Evolutionary conservation across 805 yeast species (phyloP), one percentile per base, ranked within the genome.

Genomic region (Hanseniaspora vineae): DNA sequence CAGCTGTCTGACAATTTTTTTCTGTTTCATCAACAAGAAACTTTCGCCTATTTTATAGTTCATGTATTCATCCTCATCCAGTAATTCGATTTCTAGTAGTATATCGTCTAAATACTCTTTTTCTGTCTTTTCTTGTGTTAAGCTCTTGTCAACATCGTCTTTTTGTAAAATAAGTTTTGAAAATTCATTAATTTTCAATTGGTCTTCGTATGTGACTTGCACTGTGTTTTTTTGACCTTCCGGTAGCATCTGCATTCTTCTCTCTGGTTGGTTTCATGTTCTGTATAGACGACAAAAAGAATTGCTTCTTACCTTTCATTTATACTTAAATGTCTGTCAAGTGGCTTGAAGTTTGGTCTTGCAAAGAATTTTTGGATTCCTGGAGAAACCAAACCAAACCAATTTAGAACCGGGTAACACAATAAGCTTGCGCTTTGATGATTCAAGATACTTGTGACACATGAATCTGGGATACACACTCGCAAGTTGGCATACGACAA

Each of bases 91-190:
- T 59, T 90, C 98, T 58, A 86, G 58, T 6, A 84, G 70, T 33
- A 87, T 80, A 59, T 90, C 97, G 55, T 87, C 96, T 31, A 90
- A 67, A 57, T 85, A 86, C 58, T 88, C 97, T 55, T 87, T 85
- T 56, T 87, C 95, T 51, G 77, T 75, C 54, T 72, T 69, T 51
- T 72, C 68, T 47, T 66, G 65, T 18, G 68, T 66, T 35, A 84
- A 67, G 45, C 72, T 72, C 17, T 65, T 72, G 32, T 72, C 68
- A 13, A 80, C 61, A 17, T 71, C 71, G 53, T 84, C 87, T 54
- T 81, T 80, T 51, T 81, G 78, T 53, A 80, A 70, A 50, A 88
- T 85, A 52, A 88, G 70, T 43, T 88, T 83, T 14, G 96, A 85
- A 60, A 92, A 90, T 61, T 78, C 78, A 65, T 90, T 92, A 68